Conservation (phyloP, 1,284 basidiomycete species). For the Meira miltonrushii region DNA sequence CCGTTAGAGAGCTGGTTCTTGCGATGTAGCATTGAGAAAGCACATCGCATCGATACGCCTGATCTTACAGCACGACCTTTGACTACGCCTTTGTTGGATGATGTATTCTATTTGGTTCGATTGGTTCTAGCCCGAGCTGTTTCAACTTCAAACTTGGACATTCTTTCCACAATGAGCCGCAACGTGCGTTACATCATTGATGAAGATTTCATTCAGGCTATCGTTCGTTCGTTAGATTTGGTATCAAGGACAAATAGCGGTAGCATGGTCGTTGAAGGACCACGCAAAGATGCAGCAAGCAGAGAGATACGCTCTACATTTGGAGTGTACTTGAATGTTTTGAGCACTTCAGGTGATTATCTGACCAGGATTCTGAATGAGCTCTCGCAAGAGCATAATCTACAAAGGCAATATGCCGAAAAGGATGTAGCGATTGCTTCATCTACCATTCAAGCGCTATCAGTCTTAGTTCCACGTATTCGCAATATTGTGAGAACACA, state of each 20-base stretch:
- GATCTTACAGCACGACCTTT: conserved; percentile 33
- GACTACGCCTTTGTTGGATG: conserved; percentile 46
- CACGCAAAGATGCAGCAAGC: conserved; percentile 44
- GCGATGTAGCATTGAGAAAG: conserved; percentile 77
- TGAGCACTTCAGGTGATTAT: conserved; percentile 40
- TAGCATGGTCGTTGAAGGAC: conserved; percentile 45
- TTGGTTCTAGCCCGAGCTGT: conserved; percentile 38
- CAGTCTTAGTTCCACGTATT: conserved; percentile 10
- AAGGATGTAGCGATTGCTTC: conserved; percentile 6
- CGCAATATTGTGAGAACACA: conserved; percentile 12
- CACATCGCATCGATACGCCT: conserved; percentile 22
- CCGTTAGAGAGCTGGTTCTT: conserved; percentile 90
- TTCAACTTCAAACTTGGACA: conserved; percentile 33
- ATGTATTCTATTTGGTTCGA: conserved; percentile 49
- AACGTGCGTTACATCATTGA: conserved; percentile 29
- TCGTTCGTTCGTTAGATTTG: conserved; percentile 46
- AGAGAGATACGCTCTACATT: conserved; percentile 45
- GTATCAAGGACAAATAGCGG: conserved; percentile 35
- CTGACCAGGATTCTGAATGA: conserved; percentile 38
- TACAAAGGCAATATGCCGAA: conserved; percentile 7
- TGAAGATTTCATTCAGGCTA: conserved; percentile 43
- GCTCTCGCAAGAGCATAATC: conserved; percentile 14
- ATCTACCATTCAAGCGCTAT: conserved; percentile 14
- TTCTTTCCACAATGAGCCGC: conserved; percentile 23
- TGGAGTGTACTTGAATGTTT: conserved; percentile 46